phyloP scores from a whole-genome alignment of 1,284 basidiomycete species.

The Tylopilus sp. region DNA sequence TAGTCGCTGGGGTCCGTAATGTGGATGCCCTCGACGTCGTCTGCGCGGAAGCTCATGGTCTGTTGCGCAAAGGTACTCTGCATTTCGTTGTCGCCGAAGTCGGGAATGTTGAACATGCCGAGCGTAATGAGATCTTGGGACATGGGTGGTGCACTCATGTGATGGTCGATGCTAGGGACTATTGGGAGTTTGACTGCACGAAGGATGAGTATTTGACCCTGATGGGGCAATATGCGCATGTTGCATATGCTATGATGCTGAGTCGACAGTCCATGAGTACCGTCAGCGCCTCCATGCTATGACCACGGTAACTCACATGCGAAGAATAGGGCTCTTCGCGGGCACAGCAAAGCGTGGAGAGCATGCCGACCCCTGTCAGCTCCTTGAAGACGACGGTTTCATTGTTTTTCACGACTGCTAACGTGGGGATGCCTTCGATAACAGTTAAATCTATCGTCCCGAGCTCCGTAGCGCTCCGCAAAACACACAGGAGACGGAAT shows the following conservation, averaged over 20 bases:
- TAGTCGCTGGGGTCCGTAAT: constrained; percentile 48
- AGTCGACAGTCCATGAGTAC: constrained; percentile 10
- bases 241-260: constrained; percentile 47
- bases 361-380: constrained; percentile 30
- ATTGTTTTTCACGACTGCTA: constrained; percentile 43
- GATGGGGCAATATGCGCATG: constrained; percentile 50
- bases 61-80: constrained; percentile 20
- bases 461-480: constrained; percentile 41
- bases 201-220: constrained; percentile 53
- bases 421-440: constrained; percentile 40
- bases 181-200: constrained; percentile 38
- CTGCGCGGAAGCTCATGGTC: constrained; percentile 23
- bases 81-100: constrained; percentile 24
- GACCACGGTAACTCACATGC: constrained; percentile 10
- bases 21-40: constrained; percentile 39
- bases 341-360: constrained; percentile 29
- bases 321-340: constrained; percentile 22
- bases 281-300: background rate
- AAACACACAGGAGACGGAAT: constrained; percentile 39
- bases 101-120: constrained; percentile 33
- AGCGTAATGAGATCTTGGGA: constrained; percentile 30
- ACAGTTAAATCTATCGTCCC: constrained; percentile 44
- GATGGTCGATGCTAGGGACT: constrained; percentile 13
- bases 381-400: constrained; percentile 47
- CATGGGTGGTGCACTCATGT: constrained; percentile 33